Evolutionary conservation across 2,329 filamentous ascomycete species (phyloP).

Genomic region (Colletotrichum sp.): DNA sequence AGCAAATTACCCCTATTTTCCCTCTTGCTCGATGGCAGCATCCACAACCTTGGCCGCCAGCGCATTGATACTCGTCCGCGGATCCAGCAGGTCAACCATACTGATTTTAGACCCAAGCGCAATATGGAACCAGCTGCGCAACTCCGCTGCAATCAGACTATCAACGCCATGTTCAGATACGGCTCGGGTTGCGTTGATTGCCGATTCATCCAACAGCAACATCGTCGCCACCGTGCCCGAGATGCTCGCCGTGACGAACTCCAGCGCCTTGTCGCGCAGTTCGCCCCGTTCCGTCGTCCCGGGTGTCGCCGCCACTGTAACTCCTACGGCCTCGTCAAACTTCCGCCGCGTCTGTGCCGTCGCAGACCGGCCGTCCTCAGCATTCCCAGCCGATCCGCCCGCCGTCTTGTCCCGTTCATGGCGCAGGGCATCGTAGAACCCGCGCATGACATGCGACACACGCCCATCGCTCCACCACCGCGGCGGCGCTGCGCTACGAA

Average conservation of each 20-base stretch:
- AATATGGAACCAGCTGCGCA: not conserved
- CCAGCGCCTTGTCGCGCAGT: not conserved
- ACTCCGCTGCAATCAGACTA: not conserved
- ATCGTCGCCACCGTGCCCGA: not conserved
- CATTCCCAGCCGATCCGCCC: not conserved
- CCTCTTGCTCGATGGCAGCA: rapidly evolving
- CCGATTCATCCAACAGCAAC: not conserved
- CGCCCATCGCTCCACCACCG: not conserved
- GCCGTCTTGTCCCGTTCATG: not conserved
- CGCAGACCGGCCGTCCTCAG: not conserved
- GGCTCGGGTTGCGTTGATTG: rapidly evolving
- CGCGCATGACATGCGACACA: not conserved
- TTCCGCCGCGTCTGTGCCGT: not conserved
- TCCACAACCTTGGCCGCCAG: not conserved
- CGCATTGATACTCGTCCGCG: not conserved
- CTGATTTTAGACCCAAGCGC: not conserved
- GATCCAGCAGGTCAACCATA: not conserved
- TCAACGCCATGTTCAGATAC: not conserved
- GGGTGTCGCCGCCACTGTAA: not conserved
- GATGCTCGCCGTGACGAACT: not conserved
- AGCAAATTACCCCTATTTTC: not conserved
- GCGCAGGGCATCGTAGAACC: not conserved
- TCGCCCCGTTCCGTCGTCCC: not conserved
- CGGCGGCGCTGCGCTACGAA: not conserved
- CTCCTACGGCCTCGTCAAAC: rapidly evolving